Percentiles rank a stretch among this genome's conserved stretches.
Conservation (phyloP, 257 asterid genomes). For the Jacaranda mimosifolia region DNA sequence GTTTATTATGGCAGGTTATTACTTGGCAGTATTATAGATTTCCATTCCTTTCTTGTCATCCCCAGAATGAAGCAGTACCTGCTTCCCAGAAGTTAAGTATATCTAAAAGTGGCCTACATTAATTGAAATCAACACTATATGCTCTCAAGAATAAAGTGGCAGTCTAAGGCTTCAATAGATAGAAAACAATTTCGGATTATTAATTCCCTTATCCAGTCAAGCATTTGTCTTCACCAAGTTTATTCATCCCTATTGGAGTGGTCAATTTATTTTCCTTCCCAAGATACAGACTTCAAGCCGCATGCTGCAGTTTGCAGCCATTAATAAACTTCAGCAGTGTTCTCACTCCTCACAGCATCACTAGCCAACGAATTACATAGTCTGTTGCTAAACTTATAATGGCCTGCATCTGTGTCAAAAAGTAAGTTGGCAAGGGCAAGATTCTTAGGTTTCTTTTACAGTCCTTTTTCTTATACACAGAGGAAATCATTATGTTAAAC, state of each 20-base stretch:
- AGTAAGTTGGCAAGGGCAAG: neutral
- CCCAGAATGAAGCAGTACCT: no score
- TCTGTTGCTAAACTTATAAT: neutral
- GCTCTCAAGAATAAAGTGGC: slow-evolving; percentile 20
- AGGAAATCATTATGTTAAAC: neutral
- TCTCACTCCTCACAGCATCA: slow-evolving; percentile 4
- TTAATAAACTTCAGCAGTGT: neutral
- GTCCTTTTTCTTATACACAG: neutral
- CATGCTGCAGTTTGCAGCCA: slow-evolving; percentile 23
- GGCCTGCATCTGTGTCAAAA: neutral
- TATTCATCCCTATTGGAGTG: slow-evolving; percentile 7
- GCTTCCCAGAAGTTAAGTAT: no score
- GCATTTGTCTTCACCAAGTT: neutral
- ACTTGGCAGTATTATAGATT: no score
- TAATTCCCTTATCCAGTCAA: slow-evolving; percentile 18
- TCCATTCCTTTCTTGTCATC: no score
- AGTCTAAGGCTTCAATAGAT: neutral
- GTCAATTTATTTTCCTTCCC: slow-evolving; percentile 24
- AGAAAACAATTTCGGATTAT: neutral
- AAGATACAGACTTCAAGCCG: slow-evolving; percentile 10
- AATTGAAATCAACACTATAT: neutral
- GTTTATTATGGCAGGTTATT: no score
- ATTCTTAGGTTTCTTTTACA: neutral
- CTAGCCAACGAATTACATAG: slow-evolving; percentile 11
- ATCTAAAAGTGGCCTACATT: no score